Evolutionary conservation across 2,329 filamentous ascomycete genomes (phyloP).

Genomic region (Penicillium concentricum): DNA sequence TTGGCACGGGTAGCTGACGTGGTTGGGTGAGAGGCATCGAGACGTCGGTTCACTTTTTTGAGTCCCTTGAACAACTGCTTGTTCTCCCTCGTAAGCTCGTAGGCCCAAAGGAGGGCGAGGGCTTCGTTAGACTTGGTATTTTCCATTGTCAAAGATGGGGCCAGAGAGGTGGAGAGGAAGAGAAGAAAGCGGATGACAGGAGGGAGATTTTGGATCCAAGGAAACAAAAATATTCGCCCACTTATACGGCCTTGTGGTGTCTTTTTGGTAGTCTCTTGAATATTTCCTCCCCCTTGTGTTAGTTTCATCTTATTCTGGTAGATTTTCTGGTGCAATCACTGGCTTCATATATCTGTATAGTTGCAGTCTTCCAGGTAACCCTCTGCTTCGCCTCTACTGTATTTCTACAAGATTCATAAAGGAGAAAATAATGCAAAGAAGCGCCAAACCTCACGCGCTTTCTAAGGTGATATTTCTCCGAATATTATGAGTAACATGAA

Average conservation of each 20-base stretch:
- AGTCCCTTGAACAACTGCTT: conserved; percentile 5
- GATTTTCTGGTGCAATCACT: no score
- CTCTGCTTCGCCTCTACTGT: neutral
- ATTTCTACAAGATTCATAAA: neutral
- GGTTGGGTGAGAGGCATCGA: neutral
- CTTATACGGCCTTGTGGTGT: no score
- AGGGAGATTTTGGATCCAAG: neutral
- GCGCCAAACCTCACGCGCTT: neutral
- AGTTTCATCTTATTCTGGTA: no score
- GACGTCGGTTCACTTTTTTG: neutral
- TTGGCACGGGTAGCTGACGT: neutral
- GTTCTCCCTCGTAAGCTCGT: conserved; percentile 2
- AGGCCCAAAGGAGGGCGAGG: conserved; percentile 5
- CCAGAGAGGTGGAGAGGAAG: neutral
- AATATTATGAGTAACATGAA: neutral
- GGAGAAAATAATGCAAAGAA: no score
- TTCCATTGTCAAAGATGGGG: neutral
- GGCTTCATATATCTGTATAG: no score
- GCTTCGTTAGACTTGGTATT: neutral
- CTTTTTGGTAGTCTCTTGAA: no score
- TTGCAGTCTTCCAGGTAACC: neutral
- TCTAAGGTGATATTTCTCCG: neutral
- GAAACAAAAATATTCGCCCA: neutral
- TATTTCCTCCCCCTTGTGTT: no score
- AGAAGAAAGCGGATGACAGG: neutral